Evolutionary conservation across 495 filamentous ascomycete genomes (phyloP).

Genomic region (Evansstolkia leycettana): DNA sequence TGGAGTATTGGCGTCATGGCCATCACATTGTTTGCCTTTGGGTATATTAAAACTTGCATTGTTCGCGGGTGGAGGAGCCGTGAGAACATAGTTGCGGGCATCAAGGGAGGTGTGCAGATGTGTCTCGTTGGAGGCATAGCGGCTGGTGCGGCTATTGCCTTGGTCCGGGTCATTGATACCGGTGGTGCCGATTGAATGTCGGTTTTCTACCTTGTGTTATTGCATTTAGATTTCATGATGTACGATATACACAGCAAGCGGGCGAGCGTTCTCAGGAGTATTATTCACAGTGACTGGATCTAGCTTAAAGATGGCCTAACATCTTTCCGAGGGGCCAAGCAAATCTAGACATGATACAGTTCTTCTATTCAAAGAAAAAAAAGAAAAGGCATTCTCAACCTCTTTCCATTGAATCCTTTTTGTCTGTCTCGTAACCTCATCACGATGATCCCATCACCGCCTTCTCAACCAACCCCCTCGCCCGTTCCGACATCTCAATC

Average conservation of each 20-base stretch:
- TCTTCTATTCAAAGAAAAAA: neutral
- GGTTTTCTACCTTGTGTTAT: no score
- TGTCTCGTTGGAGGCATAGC: slow-evolving; percentile 52
- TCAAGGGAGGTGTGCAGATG: slow-evolving; percentile 49
- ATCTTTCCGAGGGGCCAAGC: no score
- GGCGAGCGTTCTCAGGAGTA: no score
- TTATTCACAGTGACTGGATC: no score
- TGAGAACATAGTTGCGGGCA: slow-evolving; percentile 27
- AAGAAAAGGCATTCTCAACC: no score
- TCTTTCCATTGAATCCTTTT: no score
- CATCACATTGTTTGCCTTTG: slow-evolving; percentile 56
- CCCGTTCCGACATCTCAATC: slow-evolving; percentile 49
- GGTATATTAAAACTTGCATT: slow-evolving; percentile 55
- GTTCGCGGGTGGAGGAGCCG: slow-evolving; percentile 24
- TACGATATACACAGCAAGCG: no score
- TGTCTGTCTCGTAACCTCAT: no score
- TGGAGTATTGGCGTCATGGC: slow-evolving; percentile 60
- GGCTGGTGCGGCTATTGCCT: slow-evolving; percentile 50
- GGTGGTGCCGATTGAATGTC: slow-evolving; percentile 9
- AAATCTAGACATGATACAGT: neutral
- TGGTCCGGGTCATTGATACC: slow-evolving; percentile 36
- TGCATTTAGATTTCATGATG: no score
- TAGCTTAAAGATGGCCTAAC: no score
- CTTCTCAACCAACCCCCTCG: slow-evolving; percentile 46
- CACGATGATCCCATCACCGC: slow-evolving; percentile 36